Conservation (phyloP, 75 land plant genomes). For the Larix kaempferi region DNA sequence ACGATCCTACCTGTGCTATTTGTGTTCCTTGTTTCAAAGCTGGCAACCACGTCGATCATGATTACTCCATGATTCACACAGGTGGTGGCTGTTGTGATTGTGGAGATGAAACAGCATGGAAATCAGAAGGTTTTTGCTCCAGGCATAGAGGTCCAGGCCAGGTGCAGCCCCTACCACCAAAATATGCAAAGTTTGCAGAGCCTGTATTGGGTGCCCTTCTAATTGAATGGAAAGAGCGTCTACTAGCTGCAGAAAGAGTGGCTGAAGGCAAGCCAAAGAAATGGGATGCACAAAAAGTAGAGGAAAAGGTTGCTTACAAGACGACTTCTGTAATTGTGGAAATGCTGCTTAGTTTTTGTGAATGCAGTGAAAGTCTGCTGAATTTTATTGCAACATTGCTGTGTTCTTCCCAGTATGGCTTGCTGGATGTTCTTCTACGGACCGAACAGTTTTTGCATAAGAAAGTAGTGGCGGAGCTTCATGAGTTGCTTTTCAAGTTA, state of each 20-base stretch:
- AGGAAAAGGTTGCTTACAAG: conserved; percentile 45
- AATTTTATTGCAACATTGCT: conserved; percentile 56
- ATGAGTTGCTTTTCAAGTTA: conserved; percentile 83
- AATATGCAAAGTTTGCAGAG: conserved; percentile 31
- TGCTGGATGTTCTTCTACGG: conserved; percentile 62
- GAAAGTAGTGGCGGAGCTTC: conserved; percentile 48
- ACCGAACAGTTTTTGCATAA: conserved; percentile 70
- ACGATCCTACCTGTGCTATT: conserved; percentile 97
- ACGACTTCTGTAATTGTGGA: conserved; percentile 53
- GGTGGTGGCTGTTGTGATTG: conserved; percentile 99
- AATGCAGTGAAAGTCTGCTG: conserved; percentile 74
- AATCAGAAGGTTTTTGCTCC: conserved; percentile 90
- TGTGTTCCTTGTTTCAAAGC: conserved; percentile 94
- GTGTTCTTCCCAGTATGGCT: conserved; percentile 24
- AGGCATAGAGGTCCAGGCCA: conserved; percentile 84
- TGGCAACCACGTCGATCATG: conserved; percentile 85
- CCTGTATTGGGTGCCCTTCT: conserved; percentile 75
- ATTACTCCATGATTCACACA: conserved; percentile 86
- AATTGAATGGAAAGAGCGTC: conserved; percentile 50
- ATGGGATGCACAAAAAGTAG: conserved; percentile 3
- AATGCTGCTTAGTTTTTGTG: conserved; percentile 77
- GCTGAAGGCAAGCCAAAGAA: conserved; percentile 19
- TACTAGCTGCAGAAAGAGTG: conserved; percentile 32
- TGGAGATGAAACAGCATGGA: conserved; percentile 98
- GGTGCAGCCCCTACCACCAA: conserved; percentile 60